Conservation (phyloP, 345 rosid species). For the Reutealis trisperma region DNA sequence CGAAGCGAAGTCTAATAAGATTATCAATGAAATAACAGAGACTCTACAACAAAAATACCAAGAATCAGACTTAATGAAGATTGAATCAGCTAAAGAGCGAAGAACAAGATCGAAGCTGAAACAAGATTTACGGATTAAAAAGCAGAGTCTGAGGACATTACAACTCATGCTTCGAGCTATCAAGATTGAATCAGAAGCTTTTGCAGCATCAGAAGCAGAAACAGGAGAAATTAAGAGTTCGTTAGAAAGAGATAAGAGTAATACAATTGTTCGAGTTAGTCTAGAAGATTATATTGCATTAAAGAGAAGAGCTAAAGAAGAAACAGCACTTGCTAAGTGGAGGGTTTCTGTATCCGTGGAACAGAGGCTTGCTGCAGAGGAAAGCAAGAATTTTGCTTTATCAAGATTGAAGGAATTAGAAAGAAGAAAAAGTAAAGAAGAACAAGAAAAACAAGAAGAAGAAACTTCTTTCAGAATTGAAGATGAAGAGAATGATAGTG, state of each 20-base stretch:
- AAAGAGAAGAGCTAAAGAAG: slow-evolving; percentile 45
- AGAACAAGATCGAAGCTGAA: slow-evolving; percentile 36
- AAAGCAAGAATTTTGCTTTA: slow-evolving; percentile 31
- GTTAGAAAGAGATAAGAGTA: slow-evolving; percentile 20
- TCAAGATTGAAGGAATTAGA: slow-evolving; percentile 30
- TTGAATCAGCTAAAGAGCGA: slow-evolving; percentile 28
- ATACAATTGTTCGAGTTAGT: slow-evolving; percentile 25
- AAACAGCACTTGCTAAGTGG: slow-evolving; percentile 44
- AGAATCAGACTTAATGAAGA: slow-evolving; percentile 30
- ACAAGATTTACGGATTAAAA: slow-evolving; percentile 39
- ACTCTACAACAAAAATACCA: slow-evolving; percentile 24
- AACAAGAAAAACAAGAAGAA: slow-evolving; percentile 11
- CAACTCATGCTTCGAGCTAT: slow-evolving; percentile 41
- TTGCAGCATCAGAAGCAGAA: slow-evolving; percentile 34
- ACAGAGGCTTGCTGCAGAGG: slow-evolving; percentile 50
- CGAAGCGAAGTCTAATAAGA: slow-evolving; percentile 30
- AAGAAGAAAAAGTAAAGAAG: slow-evolving; percentile 8
- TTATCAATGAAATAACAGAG: slow-evolving; percentile 22
- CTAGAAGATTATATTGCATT: slow-evolving; percentile 41
- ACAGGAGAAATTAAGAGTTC: slow-evolving; percentile 25
- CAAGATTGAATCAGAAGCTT: slow-evolving; percentile 48
- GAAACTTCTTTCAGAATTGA: slow-evolving; percentile 13
- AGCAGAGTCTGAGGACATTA: slow-evolving; percentile 44
- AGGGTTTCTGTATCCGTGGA: slow-evolving; percentile 44
- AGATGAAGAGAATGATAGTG: slow-evolving; percentile 4